phyloP scores from a whole-genome alignment of 257 asterid species.

The Solanum chmielewskii region DNA sequence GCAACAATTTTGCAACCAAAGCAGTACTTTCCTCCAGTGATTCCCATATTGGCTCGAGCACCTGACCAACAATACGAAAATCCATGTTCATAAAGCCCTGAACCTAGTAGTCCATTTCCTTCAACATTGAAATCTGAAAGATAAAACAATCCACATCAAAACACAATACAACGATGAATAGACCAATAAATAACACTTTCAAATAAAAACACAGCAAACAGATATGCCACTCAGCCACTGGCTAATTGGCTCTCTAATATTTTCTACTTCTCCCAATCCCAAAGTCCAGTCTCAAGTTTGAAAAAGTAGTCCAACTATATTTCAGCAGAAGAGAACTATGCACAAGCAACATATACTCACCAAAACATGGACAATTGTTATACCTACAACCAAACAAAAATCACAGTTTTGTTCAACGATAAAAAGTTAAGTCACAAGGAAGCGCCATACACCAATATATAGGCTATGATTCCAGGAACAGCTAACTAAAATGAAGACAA shows the following conservation, averaged over 20 bases:
- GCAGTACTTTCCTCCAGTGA: constrained; percentile 47
- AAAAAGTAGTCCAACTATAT: neutral
- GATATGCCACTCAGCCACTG: neutral
- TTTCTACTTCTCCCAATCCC: neutral
- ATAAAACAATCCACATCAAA: neutral
- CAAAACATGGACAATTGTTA: neutral
- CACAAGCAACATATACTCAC: neutral
- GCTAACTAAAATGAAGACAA: neutral
- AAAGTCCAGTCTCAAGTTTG: neutral
- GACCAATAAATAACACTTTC: neutral
- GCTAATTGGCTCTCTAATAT: neutral
- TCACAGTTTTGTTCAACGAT: neutral
- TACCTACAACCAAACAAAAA: neutral
- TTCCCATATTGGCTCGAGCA: constrained; percentile 54
- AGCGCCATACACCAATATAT: neutral
- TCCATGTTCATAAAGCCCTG: constrained; percentile 38
- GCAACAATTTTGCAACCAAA: constrained; percentile 50
- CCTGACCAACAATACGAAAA: constrained; percentile 76
- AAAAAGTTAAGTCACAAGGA: neutral
- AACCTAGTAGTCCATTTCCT: constrained; percentile 43
- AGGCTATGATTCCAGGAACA: neutral
- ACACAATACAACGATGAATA: neutral
- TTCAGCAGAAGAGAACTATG: neutral
- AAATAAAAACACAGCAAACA: neutral
- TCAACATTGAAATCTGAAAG: constrained; percentile 40